Evolutionary conservation across 2,329 filamentous ascomycete species (phyloP), one percentile per base, ranked within the genome.

Genomic region (Fusarium albosuccineum): DNA sequence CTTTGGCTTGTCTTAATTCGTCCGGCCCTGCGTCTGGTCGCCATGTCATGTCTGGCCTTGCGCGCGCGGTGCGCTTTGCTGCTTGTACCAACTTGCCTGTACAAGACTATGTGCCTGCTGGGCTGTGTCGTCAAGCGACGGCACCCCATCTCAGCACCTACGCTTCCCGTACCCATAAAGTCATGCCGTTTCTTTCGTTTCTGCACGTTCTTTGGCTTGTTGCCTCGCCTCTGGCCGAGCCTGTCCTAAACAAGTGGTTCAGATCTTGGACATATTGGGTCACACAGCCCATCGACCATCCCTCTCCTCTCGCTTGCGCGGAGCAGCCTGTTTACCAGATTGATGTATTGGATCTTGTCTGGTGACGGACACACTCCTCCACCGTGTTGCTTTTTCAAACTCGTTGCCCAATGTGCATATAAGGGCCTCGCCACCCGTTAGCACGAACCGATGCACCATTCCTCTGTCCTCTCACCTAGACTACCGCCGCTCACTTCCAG

Each of bases 211-310:
- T 69, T 70, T 70, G 70, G 68, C 67, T 66, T 70, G 46, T 62
- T 70, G 60, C 67, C 72, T 77, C 71, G 72, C 73, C 73, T 77
- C 72, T 72, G 69, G 71, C 70, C 71, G 73, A 69, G 60, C 71
- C 73, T 77, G 74, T 77, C 70, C 75, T 68, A 77, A 78, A 76
- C 70, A 74, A 68, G 62, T 75, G 76, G 73, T 76, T 76, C 74
- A 78, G 70, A 75, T 78, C 70, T 70, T 74, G 71, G 62, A 73
- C 76, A 73, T 75, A 71, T 77, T 74, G 70, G 71, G 77, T 79
- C 70, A 73, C 73, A 78, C 78, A 77, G 65, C 66, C 65, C 69
- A 67, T 54, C 71, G 60, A 65, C 70, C 70, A 74, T 74, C 70
- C 73, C 68, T 71, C 68, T 60, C 60, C 64, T 73, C 74, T 75